These are phyloP conservation scores for Polygonum maritimum DNA, from an alignment of 148 eudicot species.

Conservation along the genomic window DNA sequence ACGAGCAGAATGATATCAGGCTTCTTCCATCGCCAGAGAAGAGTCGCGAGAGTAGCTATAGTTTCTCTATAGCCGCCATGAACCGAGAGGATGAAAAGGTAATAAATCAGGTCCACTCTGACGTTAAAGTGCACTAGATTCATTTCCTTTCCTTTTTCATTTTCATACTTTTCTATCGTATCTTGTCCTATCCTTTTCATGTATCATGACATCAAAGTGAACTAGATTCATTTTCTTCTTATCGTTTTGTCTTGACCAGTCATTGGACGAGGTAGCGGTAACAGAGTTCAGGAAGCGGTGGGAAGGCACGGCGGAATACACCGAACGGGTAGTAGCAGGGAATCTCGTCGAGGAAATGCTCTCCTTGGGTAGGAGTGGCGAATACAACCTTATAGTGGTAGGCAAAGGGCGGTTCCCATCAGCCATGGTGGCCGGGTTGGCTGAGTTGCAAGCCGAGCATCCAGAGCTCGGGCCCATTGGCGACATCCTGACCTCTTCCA, in stretches of 20 bases:
- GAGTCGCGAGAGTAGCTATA: conserved; percentile 24
- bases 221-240: not conserved
- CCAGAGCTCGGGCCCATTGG: conserved; percentile 34
- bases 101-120: not conserved
- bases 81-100: conserved; percentile 24
- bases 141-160: too few relatives aligned
- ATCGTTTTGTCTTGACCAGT: conserved; percentile 7
- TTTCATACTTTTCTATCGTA: too few relatives aligned
- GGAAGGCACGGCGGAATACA: conserved; percentile 24
- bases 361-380: conserved; percentile 23
- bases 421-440: conserved; percentile 27
- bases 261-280: conserved; percentile 20
- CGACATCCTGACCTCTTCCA: conserved; percentile 29
- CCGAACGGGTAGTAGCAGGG: conserved; percentile 7
- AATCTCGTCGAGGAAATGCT: conserved; percentile 28
- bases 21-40: conserved; percentile 28
- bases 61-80: conserved; percentile 25
- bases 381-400: conserved; percentile 28
- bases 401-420: conserved; percentile 43
- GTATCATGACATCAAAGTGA: too few relatives aligned
- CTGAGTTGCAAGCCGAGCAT: conserved; percentile 28
- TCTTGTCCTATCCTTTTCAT: too few relatives aligned
- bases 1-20: conserved; percentile 6
- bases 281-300: conserved; percentile 19
- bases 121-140: too few relatives aligned